Percentiles rank a stretch among this genome's conserved stretches.
These are phyloP conservation scores for Fusarium sp. DNA, from an alignment of 2,329 filamentous ascomycete species.

Conservation along the genomic window DNA sequence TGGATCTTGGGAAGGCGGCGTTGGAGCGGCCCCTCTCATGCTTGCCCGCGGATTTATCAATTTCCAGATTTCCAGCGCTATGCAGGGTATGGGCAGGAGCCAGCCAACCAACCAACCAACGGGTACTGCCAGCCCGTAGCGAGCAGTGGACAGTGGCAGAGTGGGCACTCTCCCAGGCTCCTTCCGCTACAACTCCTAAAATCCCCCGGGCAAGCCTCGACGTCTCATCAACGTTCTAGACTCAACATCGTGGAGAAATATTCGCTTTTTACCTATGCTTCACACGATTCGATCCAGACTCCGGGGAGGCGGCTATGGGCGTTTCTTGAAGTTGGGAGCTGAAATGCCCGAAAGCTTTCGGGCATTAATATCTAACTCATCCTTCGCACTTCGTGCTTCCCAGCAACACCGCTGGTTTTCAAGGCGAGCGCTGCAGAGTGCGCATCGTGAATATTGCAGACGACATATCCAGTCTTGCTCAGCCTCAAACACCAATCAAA, in stretches of 20 bases:
- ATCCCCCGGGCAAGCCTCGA: too few species aligned
- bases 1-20: constrained; percentile 23
- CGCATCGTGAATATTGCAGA: neutral
- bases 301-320: constrained; percentile 18
- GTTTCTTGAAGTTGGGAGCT: neutral
- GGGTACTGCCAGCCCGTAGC: neutral
- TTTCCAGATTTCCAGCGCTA: too few species aligned
- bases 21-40: constrained; percentile 22
- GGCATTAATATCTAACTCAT: neutral
- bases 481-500: constrained; percentile 8
- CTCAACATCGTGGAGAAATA: constrained; percentile 26
- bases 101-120: constrained; percentile 2
- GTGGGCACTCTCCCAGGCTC: neutral
- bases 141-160: neutral
- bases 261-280: constrained; percentile 7
- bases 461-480: constrained; percentile 2
- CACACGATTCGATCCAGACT: constrained; percentile 6
- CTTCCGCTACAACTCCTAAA: neutral
- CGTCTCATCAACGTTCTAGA: constrained; percentile 38
- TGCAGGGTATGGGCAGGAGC: constrained; percentile 22
- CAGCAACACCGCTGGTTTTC: neutral
- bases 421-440: constrained; percentile 9
- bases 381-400: too few species aligned
- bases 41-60: neutral
- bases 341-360: constrained; percentile 24